Conservation (phyloP, 805 yeast species). For the Zygoascus biomembranicola region DNA sequence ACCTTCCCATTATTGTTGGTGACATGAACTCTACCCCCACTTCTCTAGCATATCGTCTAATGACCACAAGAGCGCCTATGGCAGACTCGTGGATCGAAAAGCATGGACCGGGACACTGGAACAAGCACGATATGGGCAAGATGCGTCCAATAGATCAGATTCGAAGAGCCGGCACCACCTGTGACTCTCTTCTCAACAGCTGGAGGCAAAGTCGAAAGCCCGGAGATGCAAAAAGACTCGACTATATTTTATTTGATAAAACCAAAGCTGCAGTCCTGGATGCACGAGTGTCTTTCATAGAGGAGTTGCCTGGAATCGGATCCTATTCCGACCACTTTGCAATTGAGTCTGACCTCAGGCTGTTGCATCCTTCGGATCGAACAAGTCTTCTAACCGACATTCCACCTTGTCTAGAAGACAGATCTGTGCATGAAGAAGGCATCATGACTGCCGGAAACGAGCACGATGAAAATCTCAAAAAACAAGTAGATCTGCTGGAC, state of each 20-base stretch:
- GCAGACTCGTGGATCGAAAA: conserved; percentile 75
- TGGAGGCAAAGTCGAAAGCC: conserved; percentile 56
- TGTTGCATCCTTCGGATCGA: not conserved
- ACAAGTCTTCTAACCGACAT: not conserved
- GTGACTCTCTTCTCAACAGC: conserved; percentile 80
- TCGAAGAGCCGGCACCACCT: conserved; percentile 70
- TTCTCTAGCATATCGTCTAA: conserved; percentile 67
- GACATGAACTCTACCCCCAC: conserved; percentile 89
- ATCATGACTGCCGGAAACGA: not conserved
- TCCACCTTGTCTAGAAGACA: conserved; percentile 1
- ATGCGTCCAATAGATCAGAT: conserved; percentile 47
- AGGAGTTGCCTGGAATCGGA: conserved; percentile 47
- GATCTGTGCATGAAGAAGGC: not conserved
- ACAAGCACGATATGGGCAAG: conserved; percentile 29
- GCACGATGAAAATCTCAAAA: conserved; percentile 4
- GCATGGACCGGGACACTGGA: conserved; percentile 40
- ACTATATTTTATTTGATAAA: conserved; percentile 75
- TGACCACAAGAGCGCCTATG: conserved; percentile 61
- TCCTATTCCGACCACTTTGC: conserved; percentile 94
- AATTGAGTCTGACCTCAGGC: conserved; percentile 24
- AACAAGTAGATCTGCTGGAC: conserved; percentile 29
- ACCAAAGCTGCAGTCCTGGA: conserved; percentile 41
- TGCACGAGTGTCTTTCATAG: conserved; percentile 73
- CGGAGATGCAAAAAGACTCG: conserved; percentile 78
- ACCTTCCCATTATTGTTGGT: conserved; percentile 83